Evolutionary conservation across 2,329 filamentous ascomycete genomes (phyloP).

Genomic region (Penicillium verrucosum): DNA sequence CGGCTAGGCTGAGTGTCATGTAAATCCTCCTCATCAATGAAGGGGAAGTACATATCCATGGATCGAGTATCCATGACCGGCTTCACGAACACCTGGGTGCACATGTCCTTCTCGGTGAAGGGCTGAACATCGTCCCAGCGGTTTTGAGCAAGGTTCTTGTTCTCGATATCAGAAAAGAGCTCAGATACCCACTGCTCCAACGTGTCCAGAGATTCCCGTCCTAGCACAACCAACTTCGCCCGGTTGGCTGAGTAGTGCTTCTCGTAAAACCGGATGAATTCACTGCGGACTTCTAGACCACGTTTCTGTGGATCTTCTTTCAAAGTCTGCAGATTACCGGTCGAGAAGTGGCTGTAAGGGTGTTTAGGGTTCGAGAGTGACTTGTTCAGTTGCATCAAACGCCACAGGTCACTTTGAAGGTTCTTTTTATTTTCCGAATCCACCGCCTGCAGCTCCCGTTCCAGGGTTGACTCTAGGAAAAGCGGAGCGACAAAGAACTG

Average conservation of each 20-base stretch:
- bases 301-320: constrained; percentile 75
- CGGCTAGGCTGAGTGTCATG: constrained; percentile 78
- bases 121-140: constrained; percentile 64
- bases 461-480: constrained; percentile 78
- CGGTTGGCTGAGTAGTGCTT: constrained; percentile 88
- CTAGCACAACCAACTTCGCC: constrained; percentile 88
- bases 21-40: constrained; percentile 75
- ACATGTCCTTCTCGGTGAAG: constrained; percentile 58
- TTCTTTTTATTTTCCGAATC: constrained; percentile 99
- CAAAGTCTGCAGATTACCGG: constrained; percentile 80
- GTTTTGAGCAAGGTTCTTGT: constrained; percentile 71
- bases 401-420: constrained; percentile 83
- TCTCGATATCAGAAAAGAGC: constrained; percentile 74
- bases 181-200: constrained; percentile 81
- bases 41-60: constrained; percentile 77
- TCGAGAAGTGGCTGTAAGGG: constrained; percentile 88
- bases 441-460: constrained; percentile 82
- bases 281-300: constrained; percentile 80
- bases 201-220: constrained; percentile 75
- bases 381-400: constrained; percentile 82
- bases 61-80: constrained; percentile 85
- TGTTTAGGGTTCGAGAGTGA: constrained; percentile 82
- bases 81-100: constrained; percentile 77
- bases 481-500: constrained; percentile 90
- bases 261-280: constrained; percentile 89